Percentiles rank a stretch among this genome's conserved stretches.
These are phyloP conservation scores for Fusarium nodosum DNA, from an alignment of 2,329 filamentous ascomycete genomes.

Conservation along the genomic window DNA sequence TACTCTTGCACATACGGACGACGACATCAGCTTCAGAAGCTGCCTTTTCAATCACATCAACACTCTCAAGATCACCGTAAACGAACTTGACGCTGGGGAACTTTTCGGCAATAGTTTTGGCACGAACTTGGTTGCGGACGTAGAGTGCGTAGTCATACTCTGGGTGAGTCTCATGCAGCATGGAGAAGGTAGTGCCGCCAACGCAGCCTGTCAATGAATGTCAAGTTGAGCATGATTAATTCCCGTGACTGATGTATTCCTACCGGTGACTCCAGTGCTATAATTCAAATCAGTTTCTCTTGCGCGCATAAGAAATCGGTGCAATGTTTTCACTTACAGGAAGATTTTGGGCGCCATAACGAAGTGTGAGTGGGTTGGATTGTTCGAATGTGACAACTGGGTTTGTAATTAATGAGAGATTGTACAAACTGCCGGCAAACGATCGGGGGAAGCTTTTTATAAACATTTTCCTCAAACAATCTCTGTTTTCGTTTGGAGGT, in stretches of 20 bases:
- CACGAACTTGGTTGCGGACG: slow-evolving; percentile 63
- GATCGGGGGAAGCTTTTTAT: not conserved
- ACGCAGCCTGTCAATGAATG: slow-evolving; percentile 60
- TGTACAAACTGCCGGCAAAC: not conserved
- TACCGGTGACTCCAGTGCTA: slow-evolving; percentile 63
- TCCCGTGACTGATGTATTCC: not conserved
- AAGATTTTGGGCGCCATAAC: slow-evolving; percentile 59
- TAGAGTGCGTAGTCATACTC: slow-evolving; percentile 63
- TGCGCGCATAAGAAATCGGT: not conserved
- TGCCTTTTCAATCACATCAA: slow-evolving; percentile 63
- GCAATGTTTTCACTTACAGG: slow-evolving; percentile 52
- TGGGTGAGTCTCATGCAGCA: slow-evolving; percentile 59
- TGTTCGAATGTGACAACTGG: too few relatives aligned
- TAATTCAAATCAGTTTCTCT: not conserved
- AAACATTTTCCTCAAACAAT: not conserved
- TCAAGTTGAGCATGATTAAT: not conserved
- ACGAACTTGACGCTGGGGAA: slow-evolving; percentile 65
- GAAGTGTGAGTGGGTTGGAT: not conserved
- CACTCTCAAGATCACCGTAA: slow-evolving; percentile 62
- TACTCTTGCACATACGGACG: slow-evolving; percentile 54
- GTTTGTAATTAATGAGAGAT: accelerated
- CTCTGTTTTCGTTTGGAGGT: not conserved
- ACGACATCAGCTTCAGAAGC: slow-evolving; percentile 66
- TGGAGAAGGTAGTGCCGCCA: slow-evolving; percentile 64
- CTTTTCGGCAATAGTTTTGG: slow-evolving; percentile 57